Evolutionary conservation across 257 asterid species (phyloP).

Genomic region (Marsdenia floribunda): DNA sequence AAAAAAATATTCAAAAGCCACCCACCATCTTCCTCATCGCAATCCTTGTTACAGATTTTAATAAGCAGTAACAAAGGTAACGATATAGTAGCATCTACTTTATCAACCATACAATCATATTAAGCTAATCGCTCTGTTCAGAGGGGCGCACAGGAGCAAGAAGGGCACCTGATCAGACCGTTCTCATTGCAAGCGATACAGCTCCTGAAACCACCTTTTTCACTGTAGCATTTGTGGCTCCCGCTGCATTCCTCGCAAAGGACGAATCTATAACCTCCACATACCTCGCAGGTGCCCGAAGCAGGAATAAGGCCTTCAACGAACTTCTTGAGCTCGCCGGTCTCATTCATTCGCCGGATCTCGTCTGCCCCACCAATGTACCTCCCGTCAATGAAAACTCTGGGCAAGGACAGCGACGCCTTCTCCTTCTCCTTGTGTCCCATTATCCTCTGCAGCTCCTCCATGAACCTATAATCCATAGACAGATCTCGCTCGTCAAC

Average conservation of each 20-base stretch:
- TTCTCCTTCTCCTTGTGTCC: constrained; percentile 41
- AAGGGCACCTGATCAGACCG: constrained; percentile 94
- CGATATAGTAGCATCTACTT: not conserved
- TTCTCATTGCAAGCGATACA: constrained; percentile 84
- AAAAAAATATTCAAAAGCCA: not conserved
- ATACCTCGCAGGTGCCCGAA: constrained; percentile 62
- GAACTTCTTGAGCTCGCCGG: constrained; percentile 73
- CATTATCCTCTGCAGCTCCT: constrained; percentile 65
- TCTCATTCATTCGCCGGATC: constrained; percentile 70
- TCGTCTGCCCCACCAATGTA: constrained; percentile 93
- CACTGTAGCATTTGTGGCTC: constrained; percentile 72
- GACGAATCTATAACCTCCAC: constrained; percentile 70
- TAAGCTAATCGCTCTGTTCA: constrained; percentile 23
- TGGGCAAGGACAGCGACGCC: constrained; percentile 53
- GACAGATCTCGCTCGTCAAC: constrained; percentile 90
- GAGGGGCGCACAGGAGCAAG: constrained; percentile 53
- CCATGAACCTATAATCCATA: constrained; percentile 69
- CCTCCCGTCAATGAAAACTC: constrained; percentile 85
- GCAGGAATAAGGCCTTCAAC: constrained; percentile 59
- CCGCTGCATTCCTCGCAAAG: constrained; percentile 77
- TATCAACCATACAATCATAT: constrained; percentile 8
- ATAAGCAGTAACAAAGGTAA: constrained; percentile 9
- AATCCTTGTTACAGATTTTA: constrained; percentile 9
- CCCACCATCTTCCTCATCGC: constrained; percentile 3
- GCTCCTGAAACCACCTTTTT: constrained; percentile 65